Base-by-base conservation (phyloP, 2,329 filamentous ascomycete species). In the Claviceps citrina region DNA sequence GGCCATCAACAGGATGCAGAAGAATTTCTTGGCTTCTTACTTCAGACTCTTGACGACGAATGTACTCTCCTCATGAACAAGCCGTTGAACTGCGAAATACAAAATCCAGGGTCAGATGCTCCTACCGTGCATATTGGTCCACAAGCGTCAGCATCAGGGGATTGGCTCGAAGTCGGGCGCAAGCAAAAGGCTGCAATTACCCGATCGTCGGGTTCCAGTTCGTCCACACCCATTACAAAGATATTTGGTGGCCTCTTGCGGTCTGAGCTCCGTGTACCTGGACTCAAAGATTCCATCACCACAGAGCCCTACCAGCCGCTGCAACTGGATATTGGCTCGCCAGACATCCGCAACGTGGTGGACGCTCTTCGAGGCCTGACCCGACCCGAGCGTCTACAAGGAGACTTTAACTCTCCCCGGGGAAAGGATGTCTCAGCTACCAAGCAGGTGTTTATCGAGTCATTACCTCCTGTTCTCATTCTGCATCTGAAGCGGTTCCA, bases 1-100 rank as follows among this genome's bases (percentile, higher is more conserved):
- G 91, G 91, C 13, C 89, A 95, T 51, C 91, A 98, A 58, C 89
- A 98, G 66, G 91, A 98, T 63, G 91, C 91, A 1, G 86, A 98
- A 55, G 91, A 98, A 54, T 98, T 98, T 50, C 67, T 98, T 19
- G 89, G 87, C 0, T 93, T 96, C 57, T 67, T 98, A 26, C 69
- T 98, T 4, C 87, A 94, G 53, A 84, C 85, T 36, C 73, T 98
- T 26, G 87, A 95, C 51, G 87, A 96, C 47, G 91, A 98, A 59
- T 95, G 87, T 56, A 76, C 78, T 13, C 71, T 78, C 42, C 78
- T 89, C 35, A 82, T 93, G 64, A 54, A 51, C 31, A 57, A 43
- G 32, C 41, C 51, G 8, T 33, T 40, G 10, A 73, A 74, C 47
- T 65, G 64, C 42, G 62, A 65, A 5, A 55, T 53, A 9, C 49